Percentiles rank a stretch among this genome's conserved stretches.
phyloP scores from a whole-genome alignment of 805 yeast genomes.

The Candida ortonii region DNA sequence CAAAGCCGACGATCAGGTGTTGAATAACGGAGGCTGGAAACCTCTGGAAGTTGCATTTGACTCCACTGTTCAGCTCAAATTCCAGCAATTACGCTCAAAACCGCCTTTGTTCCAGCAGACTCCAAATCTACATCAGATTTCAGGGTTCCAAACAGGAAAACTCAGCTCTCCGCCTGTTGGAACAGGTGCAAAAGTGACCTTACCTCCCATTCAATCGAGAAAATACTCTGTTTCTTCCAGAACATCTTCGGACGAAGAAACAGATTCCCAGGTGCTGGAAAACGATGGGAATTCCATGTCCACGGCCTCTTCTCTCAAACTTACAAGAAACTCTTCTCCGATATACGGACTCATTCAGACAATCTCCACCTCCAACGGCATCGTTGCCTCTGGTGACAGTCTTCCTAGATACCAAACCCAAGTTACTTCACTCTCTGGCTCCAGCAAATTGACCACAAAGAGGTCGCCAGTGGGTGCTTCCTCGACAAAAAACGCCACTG shows the following conservation, averaged over 20 bases:
- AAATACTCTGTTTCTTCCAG: conserved; percentile 19
- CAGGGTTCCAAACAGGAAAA: conserved; percentile 8
- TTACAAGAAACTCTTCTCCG: conserved; percentile 21
- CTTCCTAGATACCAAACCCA: conserved; percentile 1
- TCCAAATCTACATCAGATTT: conserved; percentile 20
- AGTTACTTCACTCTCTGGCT: background rate
- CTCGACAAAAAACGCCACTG: too few species aligned
- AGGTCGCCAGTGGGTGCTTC: too few species aligned
- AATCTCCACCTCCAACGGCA: conserved; percentile 12
- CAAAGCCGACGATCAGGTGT: conserved; percentile 45
- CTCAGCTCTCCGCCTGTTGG: conserved; percentile 3
- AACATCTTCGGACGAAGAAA: conserved; percentile 11
- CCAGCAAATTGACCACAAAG: too few species aligned
- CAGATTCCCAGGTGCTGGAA: conserved; percentile 11
- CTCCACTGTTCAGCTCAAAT: conserved; percentile 46
- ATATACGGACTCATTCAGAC: conserved; percentile 7
- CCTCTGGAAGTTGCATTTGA: conserved; percentile 61
- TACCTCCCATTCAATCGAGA: conserved; percentile 19
- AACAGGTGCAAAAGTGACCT: conserved; percentile 9
- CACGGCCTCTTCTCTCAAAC: conserved; percentile 15
- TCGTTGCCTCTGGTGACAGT: conserved; percentile 5
- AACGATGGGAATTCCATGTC: conserved; percentile 15
- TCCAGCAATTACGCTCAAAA: conserved; percentile 30
- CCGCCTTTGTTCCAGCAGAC: conserved; percentile 23
- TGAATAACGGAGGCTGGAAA: conserved; percentile 61